A percentile compares a stretch with the other conserved stretches of the same genome.
Conservation (phyloP, 140 eudicot genomes). For the Bidens hawaiensis region DNA sequence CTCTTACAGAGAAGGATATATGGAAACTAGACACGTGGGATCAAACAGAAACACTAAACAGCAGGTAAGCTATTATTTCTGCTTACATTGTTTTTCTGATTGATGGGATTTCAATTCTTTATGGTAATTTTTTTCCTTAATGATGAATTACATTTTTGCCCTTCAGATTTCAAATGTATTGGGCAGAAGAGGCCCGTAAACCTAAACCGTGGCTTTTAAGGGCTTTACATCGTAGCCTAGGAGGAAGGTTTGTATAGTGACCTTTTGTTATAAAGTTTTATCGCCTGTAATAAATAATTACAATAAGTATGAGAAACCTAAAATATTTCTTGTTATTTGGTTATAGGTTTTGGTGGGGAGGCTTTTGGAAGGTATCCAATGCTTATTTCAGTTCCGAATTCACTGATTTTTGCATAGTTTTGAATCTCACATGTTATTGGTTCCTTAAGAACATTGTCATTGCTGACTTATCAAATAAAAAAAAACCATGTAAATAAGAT, state of each 20-base stretch:
- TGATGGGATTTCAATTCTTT: background rate
- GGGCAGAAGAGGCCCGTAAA: conserved; percentile 79
- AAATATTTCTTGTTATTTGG: conserved; percentile 2
- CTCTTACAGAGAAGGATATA: conserved; percentile 86
- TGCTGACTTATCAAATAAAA: background rate
- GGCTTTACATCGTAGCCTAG: conserved; percentile 82
- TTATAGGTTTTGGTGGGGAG: conserved; percentile 85
- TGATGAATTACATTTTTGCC: conserved; percentile 5
- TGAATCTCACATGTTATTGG: conserved; percentile 6
- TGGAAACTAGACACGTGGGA: conserved; percentile 96
- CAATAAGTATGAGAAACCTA: background rate
- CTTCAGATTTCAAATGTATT: conserved; percentile 66
- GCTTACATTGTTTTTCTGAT: background rate
- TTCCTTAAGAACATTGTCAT: conserved; percentile 1
- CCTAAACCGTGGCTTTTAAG: conserved; percentile 91
- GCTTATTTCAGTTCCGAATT: conserved; percentile 9
- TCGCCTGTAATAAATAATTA: background rate
- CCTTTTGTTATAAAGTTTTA: background rate
- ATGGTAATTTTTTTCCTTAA: background rate
- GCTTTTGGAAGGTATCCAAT: conserved; percentile 66
- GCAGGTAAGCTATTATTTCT: conserved; percentile 35
- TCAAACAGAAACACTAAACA: conserved; percentile 65
- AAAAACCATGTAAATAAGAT: background rate
- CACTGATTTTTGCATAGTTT: conserved; percentile 13
- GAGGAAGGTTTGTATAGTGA: conserved; percentile 61